Conservation (phyloP, 2,329 filamentous ascomycete genomes). For the Aspergillus jensenii region DNA sequence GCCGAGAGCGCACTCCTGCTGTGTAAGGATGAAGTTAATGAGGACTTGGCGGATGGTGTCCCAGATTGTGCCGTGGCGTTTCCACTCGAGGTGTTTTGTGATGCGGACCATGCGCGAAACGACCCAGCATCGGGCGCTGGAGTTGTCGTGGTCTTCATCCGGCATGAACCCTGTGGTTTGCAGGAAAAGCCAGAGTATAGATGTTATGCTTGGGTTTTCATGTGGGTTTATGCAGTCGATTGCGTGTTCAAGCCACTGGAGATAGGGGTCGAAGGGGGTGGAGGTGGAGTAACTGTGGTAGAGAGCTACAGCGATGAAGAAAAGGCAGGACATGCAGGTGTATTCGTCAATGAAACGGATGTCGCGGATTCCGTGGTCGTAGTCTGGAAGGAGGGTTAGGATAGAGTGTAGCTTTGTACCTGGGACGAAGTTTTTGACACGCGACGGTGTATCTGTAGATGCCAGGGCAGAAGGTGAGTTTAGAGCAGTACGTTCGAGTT, state of each 20-base stretch:
- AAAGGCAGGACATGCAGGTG: slow-evolving; percentile 30
- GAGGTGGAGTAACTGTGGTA: slow-evolving; percentile 28
- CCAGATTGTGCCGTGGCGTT: slow-evolving; percentile 27
- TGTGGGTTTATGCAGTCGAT: slow-evolving; percentile 24
- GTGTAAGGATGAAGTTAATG: slow-evolving; percentile 26
- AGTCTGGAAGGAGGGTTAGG: slow-evolving; percentile 30
- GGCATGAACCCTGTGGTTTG: slow-evolving; percentile 28
- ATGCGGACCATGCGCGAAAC: slow-evolving; percentile 34
- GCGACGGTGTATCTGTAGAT: not conserved
- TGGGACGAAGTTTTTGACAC: slow-evolving; percentile 20
- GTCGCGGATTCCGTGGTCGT: slow-evolving; percentile 33
- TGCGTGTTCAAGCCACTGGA: slow-evolving; percentile 28
- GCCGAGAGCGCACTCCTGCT: slow-evolving; percentile 31
- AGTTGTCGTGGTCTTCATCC: slow-evolving; percentile 18
- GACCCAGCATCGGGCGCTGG: slow-evolving; percentile 31
- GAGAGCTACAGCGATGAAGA: slow-evolving; percentile 30
- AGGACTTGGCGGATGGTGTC: slow-evolving; percentile 26
- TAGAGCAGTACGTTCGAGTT: slow-evolving; percentile 23
- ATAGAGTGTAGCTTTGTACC: slow-evolving; percentile 28
- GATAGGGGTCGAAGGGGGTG: slow-evolving; percentile 27
- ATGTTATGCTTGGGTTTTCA: slow-evolving; percentile 29
- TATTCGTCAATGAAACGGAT: slow-evolving; percentile 35
- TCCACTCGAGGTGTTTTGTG: slow-evolving; percentile 32
- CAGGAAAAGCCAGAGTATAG: slow-evolving; percentile 32
- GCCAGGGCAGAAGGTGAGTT: slow-evolving; percentile 12